Evolutionary conservation across 768 basidiomycete species (phyloP).

Genomic region (Panaeolus cyanescens): DNA sequence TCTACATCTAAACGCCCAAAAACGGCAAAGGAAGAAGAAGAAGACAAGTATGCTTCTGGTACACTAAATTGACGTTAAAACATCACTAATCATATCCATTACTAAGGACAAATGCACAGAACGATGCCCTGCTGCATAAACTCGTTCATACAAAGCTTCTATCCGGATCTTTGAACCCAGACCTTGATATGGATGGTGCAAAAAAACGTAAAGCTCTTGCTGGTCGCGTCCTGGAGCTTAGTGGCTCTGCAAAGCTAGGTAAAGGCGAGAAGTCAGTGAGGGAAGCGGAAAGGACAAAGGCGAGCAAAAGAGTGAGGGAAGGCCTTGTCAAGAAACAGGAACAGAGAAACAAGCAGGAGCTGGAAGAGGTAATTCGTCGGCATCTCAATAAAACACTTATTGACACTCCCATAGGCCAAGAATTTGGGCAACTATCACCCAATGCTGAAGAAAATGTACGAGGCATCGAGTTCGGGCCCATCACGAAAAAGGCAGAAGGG

Average conservation of each 20-base stretch:
- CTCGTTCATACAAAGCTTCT: constrained; percentile 80
- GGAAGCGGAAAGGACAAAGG: constrained; percentile 65
- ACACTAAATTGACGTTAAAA: background rate
- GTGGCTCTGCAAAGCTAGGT: constrained; percentile 69
- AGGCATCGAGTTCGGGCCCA: constrained; percentile 27
- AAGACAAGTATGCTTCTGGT: constrained; percentile 48
- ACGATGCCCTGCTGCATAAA: constrained; percentile 77
- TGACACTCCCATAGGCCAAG: constrained; percentile 59
- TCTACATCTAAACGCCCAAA: constrained; percentile 18
- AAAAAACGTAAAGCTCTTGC: constrained; percentile 73
- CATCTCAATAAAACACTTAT: background rate
- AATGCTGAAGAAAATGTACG: constrained; percentile 68
- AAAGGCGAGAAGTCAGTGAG: constrained; percentile 70
- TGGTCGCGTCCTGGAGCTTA: constrained; percentile 75
- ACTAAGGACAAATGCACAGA: constrained; percentile 69
- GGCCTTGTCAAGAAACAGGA: constrained; percentile 66
- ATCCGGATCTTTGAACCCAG: constrained; percentile 68
- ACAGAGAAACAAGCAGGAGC: constrained; percentile 49
- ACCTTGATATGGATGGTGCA: constrained; percentile 63
- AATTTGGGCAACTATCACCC: constrained; percentile 86
- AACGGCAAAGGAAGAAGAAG: constrained; percentile 45
- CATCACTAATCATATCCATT: constrained; percentile 5
- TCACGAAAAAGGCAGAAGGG: constrained; percentile 62
- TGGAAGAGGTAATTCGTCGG: constrained; percentile 65
- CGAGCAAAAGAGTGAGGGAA: constrained; percentile 71